These are phyloP conservation scores for Xylaria longipes DNA, from an alignment of 495 filamentous ascomycete genomes.

Conservation along the genomic window DNA sequence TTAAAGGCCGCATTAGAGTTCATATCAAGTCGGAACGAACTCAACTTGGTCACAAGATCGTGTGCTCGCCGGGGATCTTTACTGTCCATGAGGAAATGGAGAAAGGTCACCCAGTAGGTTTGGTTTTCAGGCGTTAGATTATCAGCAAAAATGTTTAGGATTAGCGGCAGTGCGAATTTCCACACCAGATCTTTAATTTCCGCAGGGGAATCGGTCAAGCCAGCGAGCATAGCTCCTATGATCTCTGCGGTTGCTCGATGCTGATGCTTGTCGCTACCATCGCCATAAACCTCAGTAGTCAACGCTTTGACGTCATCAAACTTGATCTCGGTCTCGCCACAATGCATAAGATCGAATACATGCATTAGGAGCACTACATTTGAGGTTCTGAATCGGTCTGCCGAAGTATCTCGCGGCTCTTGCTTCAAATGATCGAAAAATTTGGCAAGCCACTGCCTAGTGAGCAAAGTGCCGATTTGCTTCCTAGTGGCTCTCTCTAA, in stretches of 20 bases:
- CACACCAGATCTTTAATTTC: conserved; percentile 77
- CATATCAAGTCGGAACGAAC: conserved; percentile 90
- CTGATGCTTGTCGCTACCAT: conserved; percentile 97
- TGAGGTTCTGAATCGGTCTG: conserved; percentile 88
- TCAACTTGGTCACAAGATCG: conserved; percentile 85
- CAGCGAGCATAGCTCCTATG: conserved; percentile 79
- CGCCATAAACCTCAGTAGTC: conserved; percentile 75
- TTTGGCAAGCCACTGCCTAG: conserved; percentile 82
- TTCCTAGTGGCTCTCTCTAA: conserved; percentile 76
- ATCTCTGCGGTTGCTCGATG: conserved; percentile 97
- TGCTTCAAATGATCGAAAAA: conserved; percentile 96
- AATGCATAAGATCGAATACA: conserved; percentile 84
- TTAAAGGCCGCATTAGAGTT: conserved; percentile 97
- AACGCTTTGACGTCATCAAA: conserved; percentile 90
- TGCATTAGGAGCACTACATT: conserved; percentile 85
- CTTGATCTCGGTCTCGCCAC: conserved; percentile 72
- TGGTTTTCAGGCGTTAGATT: conserved; percentile 94
- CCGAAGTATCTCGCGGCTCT: conserved; percentile 82
- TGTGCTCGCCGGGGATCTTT: conserved; percentile 87
- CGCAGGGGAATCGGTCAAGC: conserved; percentile 71
- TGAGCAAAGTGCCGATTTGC: conserved; percentile 80
- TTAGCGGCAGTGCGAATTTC: conserved; percentile 88
- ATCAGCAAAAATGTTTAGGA: conserved; percentile 83
- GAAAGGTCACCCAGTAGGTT: conserved; percentile 90
- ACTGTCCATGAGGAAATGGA: conserved; percentile 78